Evolutionary conservation across 495 filamentous ascomycete genomes (phyloP).

Genomic region (Bombardia bombarda): DNA sequence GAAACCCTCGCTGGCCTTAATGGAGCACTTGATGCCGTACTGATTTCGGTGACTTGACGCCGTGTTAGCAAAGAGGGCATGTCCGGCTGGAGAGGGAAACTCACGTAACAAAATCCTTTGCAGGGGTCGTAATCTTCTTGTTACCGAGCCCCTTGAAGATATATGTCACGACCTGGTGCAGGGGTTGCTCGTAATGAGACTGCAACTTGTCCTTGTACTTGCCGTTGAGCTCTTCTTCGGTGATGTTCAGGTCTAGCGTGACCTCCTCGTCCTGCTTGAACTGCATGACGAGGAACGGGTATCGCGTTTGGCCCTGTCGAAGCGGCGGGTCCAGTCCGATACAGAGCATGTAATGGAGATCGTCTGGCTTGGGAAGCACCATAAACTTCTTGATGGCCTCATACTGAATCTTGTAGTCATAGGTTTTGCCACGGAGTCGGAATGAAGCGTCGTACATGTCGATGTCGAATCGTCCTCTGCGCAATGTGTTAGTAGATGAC

Average conservation of each 20-base stretch:
- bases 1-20: constrained; percentile 97
- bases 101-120: constrained; percentile 78
- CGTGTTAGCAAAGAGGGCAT: constrained; percentile 4
- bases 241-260: constrained; percentile 92
- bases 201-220: constrained; percentile 88
- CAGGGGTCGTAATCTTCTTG: constrained; percentile 89
- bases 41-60: constrained; percentile 74
- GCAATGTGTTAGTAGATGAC: constrained; percentile 22
- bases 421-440: constrained; percentile 95
- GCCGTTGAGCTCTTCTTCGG: constrained; percentile 70
- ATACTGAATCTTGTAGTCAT: constrained; percentile 99
- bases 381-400: constrained; percentile 98
- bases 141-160: constrained; percentile 90
- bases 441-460: constrained; percentile 99
- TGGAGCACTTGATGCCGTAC: constrained; percentile 95
- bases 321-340: constrained; percentile 94
- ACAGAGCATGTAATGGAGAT: constrained; percentile 87
- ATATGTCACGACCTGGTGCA: constrained; percentile 84
- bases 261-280: constrained; percentile 98
- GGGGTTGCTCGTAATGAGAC: constrained; percentile 81
- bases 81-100: constrained; percentile 6
- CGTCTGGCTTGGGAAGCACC: constrained; percentile 94
- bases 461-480: constrained; percentile 97
- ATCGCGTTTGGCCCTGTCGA: constrained; percentile 94
- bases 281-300: constrained; percentile 99